Conservation (phyloP, 768 basidiomycete genomes). For the Peribolospora kevripleyi region DNA sequence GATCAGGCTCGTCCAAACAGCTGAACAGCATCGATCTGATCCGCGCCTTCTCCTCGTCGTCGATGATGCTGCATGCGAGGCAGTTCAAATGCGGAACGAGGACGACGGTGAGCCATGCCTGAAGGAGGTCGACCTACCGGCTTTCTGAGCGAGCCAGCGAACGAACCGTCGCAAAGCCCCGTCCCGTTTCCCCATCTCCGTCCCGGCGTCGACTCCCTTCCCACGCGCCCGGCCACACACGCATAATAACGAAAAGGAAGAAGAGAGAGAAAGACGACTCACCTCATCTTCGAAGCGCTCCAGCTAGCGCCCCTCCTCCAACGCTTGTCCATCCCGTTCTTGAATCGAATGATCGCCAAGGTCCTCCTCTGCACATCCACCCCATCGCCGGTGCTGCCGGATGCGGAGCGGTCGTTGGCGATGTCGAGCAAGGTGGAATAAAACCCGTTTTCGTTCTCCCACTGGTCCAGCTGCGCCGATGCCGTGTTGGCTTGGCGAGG, state of each 20-base stretch:
- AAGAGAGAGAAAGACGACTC: constrained; percentile 9
- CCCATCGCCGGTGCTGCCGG: too few species aligned
- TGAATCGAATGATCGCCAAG: constrained; percentile 70
- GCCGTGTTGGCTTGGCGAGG: not conserved
- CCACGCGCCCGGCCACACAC: too few species aligned
- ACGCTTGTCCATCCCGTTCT: constrained; percentile 45
- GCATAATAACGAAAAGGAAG: too few species aligned
- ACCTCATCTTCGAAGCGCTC: constrained; percentile 26
- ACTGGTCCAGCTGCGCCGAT: constrained; percentile 1
- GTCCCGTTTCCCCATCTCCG: too few species aligned
- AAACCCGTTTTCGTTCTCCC: constrained; percentile 9
- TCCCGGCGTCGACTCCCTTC: too few species aligned
- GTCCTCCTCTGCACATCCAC: constrained; percentile 33
- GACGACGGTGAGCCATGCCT: not conserved
- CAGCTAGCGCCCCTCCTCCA: constrained; percentile 36
- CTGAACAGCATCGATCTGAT: constrained; percentile 41
- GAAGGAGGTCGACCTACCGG: not conserved
- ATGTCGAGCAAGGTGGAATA: constrained; percentile 5
- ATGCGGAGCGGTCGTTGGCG: not conserved
- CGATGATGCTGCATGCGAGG: constrained; percentile 30
- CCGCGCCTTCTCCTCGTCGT: constrained; percentile 38
- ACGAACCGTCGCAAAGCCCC: too few species aligned
- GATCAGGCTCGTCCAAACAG: constrained; percentile 54
- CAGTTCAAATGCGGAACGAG: not conserved
- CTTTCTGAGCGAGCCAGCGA: not conserved